phyloP scores from a whole-genome alignment of 108 stramenopile species.

The Stephanodiscus triporus region DNA sequence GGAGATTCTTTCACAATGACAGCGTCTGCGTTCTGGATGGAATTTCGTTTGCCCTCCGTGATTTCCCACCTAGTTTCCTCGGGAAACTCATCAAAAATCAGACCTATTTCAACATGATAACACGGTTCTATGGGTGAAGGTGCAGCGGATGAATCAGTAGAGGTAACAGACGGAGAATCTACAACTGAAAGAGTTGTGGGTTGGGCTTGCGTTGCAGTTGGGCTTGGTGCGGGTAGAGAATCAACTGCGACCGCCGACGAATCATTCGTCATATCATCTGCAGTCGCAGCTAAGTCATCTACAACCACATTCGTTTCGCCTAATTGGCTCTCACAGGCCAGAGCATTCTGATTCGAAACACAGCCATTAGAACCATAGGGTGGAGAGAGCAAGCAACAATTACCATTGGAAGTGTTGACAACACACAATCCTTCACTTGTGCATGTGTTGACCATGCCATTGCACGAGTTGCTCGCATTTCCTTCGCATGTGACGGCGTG shows the following conservation, averaged over 20 bases:
- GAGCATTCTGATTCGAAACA: neutral
- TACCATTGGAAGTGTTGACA: conserved; percentile 7
- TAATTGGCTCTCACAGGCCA: conserved; percentile 5
- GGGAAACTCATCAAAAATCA: conserved; percentile 39
- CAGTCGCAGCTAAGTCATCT: neutral
- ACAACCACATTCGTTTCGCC: neutral
- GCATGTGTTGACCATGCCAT: conserved; percentile 15
- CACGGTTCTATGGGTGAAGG: conserved; percentile 19
- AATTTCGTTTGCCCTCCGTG: conserved; percentile 25
- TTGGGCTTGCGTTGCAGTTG: neutral
- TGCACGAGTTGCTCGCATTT: conserved; percentile 17
- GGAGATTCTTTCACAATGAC: conserved; percentile 23
- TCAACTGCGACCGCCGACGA: neutral
- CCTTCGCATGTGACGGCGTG: conserved; percentile 22
- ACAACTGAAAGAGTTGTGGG: neutral
- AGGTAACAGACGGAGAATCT: neutral
- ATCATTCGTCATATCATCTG: neutral
- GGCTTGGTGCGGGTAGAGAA: neutral
- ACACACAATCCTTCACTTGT: conserved; percentile 18
- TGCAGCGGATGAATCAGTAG: too few relatives aligned
- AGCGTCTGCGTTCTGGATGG: conserved; percentile 27
- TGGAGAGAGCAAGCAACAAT: neutral
- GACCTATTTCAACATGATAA: conserved; percentile 39
- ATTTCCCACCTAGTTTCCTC: conserved; percentile 44
- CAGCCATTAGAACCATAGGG: conserved; percentile 3